Conservation (phyloP, 2,329 filamentous ascomycete genomes). For the Colletotrichum sp. region DNA sequence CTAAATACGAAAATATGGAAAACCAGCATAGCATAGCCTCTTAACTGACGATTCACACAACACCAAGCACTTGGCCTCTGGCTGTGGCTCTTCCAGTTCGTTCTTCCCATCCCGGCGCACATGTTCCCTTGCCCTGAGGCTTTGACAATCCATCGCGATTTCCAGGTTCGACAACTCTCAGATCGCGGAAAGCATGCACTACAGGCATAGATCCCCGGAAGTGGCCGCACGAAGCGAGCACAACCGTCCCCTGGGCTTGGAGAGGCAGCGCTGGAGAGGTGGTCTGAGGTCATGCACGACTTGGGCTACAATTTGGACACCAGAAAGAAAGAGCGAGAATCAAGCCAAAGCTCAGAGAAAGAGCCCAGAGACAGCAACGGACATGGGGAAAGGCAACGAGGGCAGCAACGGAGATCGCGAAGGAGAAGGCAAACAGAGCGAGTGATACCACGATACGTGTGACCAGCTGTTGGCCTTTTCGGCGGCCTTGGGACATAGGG, state of each 20-base stretch:
- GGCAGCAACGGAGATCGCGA: neutral
- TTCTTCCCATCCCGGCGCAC: neutral
- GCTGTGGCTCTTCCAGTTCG: neutral
- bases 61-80: neutral
- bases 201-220: neutral
- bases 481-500: neutral
- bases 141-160: neutral
- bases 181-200: neutral
- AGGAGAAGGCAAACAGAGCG: neutral
- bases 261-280: neutral
- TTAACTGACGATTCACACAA: neutral
- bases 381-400: neutral
- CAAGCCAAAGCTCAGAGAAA: neutral
- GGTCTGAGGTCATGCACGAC: neutral
- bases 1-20: neutral
- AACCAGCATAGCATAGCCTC: fast-evolving
- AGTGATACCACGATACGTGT: neutral
- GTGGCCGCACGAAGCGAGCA: neutral
- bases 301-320: neutral
- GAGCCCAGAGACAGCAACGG: neutral
- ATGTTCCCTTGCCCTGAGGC: neutral
- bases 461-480: neutral
- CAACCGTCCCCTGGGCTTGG: neutral
- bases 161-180: neutral
- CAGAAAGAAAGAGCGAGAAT: neutral